Percentiles rank a stretch among this genome's conserved stretches.
phyloP scores from a whole-genome alignment of 345 rosid species.

The Eutrema yunnanense region DNA sequence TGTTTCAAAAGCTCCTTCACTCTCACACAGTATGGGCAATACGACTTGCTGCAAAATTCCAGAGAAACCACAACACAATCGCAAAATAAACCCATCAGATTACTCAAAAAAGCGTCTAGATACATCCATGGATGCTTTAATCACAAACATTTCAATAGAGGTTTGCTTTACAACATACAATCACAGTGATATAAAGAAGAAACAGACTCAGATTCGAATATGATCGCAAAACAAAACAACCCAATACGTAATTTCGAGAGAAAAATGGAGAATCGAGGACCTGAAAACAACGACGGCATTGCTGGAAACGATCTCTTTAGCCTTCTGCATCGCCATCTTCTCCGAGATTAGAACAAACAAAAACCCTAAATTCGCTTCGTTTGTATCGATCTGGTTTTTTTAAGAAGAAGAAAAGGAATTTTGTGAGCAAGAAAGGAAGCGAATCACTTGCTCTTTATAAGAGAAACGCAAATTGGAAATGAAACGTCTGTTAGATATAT shows the following conservation, averaged over 20 bases:
- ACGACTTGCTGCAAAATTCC: slow-evolving; percentile 48
- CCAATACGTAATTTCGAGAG: not conserved
- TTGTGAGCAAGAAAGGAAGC: not conserved
- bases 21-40: slow-evolving; percentile 54
- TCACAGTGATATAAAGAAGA: not conserved
- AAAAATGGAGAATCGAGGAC: not conserved
- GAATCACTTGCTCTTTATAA: not conserved
- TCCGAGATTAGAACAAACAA: not conserved
- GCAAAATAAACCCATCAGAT: not conserved
- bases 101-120: not conserved
- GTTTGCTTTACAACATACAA: not conserved
- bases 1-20: slow-evolving; percentile 64
- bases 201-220: not conserved
- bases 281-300: slow-evolving; percentile 77
- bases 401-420: no score
- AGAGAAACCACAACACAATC: not conserved
- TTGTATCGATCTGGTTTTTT: not conserved
- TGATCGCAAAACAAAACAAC: not conserved
- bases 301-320: slow-evolving; percentile 48
- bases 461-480: not conserved
- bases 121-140: slow-evolving; percentile 4
- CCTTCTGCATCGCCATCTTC: slow-evolving; percentile 54
- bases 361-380: not conserved
- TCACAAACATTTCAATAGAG: not conserved
- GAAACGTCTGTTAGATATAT: not conserved